phyloP scores from a whole-genome alignment of 352 stramenopile genomes.

The Lagenidium giganteum region DNA sequence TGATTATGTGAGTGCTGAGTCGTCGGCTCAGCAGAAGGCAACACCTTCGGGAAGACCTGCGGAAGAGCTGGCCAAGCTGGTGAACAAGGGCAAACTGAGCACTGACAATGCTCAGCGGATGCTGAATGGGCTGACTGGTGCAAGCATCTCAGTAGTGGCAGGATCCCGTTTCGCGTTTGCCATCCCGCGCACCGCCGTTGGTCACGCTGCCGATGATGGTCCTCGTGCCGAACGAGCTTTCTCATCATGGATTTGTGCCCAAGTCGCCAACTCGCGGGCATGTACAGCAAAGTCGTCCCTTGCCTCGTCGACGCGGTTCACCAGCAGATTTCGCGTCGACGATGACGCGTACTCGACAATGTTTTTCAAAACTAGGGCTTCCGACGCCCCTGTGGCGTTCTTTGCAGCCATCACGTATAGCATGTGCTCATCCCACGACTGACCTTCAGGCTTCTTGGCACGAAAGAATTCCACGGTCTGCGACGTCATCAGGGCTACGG shows the following conservation, averaged over 20 bases:
- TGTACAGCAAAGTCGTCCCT: neutral
- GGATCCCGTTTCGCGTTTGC: neutral
- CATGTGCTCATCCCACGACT: neutral
- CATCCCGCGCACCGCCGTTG: no score
- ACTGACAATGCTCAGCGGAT: no score
- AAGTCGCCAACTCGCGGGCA: slow-evolving; percentile 1
- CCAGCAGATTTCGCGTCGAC: no score
- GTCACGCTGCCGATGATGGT: no score
- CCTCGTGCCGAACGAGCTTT: no score
- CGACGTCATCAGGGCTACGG: neutral
- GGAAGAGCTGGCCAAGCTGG: no score
- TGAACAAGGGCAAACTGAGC: no score
- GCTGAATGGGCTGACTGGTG: no score
- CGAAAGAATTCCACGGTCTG: neutral
- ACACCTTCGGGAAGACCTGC: no score
- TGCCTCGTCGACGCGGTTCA: neutral
- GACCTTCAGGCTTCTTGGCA: neutral
- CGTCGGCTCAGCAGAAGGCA: no score
- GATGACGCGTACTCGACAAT: slow-evolving; percentile 1
- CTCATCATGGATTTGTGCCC: neutral
- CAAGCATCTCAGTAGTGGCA: slow-evolving; percentile 1
- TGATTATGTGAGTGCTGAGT: no score
- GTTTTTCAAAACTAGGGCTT: slow-evolving; percentile 3
- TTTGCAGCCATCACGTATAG: neutral
- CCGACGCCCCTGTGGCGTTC: neutral